Base-by-base conservation (phyloP, 2,329 filamentous ascomycete genomes). In the Tolypocladium cylindrosporum region DNA sequence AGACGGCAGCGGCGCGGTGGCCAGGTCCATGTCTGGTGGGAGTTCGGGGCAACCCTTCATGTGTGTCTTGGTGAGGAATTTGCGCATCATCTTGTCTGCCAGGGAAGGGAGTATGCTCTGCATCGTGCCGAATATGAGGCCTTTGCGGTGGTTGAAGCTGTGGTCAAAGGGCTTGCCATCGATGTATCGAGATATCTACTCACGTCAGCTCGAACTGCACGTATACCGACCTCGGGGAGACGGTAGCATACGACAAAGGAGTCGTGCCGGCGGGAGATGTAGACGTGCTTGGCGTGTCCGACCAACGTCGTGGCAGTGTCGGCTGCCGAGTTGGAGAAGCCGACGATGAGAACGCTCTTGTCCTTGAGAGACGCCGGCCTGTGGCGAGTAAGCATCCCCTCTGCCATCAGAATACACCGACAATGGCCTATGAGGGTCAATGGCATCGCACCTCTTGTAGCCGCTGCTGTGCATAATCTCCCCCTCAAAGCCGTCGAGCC, bases 261-360 rank as follows among this genome's bases (percentile, higher is more conserved):
- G 3, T 75, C 75, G 2, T 71, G 69, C 0, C 71, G 71, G 45
- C 77, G 75, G 10, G 75, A 74, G 11, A 76, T 61, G 64, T 74
- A 78, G 4, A 77, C 66, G 42, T 75, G 71, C 4, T 68, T 62
- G 1, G 72, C 72, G 9, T 71, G 64, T 0, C 67, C 66, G 0
- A 70, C 63, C 6, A 78, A 65, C 6, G 66, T 65, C 1, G 71
- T 59, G 14, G 66, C 66, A 0, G 66, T 66, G 31, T 70, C 68
- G 21, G 63, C 66, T 1, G 64, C 65, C 1, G 73, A 77, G 52
- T 72, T 74, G 19, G 73, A 72, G 34, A 78, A 63, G 7, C 77
- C 77, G 2, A 79, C 66, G 0, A 80, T 65, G 0, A 79, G 58
- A 2, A 79, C 74, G 11, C 66, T 74, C 61, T 77, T 74, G 8